Conservation (phyloP, 2,329 filamentous ascomycete genomes). For the Dothiorella sarmentorum region DNA sequence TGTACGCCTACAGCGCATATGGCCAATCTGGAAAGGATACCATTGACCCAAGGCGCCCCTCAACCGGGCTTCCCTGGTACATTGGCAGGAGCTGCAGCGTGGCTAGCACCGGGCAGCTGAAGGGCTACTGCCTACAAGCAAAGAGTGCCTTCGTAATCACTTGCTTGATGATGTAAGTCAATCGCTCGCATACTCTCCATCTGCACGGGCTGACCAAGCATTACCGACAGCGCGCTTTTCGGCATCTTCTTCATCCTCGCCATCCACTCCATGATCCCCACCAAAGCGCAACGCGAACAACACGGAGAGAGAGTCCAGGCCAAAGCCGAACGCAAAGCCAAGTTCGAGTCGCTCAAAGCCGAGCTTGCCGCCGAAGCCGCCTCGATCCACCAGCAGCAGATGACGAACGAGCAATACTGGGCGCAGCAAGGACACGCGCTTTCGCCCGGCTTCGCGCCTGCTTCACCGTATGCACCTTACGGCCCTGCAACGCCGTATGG, state of each 20-base stretch:
- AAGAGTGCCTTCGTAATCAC: conserved; percentile 64
- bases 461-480: conserved; percentile 4
- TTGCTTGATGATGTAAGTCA: conserved; percentile 63
- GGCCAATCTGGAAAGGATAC: conserved; percentile 72
- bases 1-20: conserved; percentile 65
- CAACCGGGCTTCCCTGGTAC: conserved; percentile 68
- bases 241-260: conserved; percentile 57
- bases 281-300: conserved; percentile 27
- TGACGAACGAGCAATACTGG: conserved; percentile 16
- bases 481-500: not conserved
- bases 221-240: conserved; percentile 54
- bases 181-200: conserved; percentile 12
- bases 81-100: conserved; percentile 66
- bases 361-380: conserved; percentile 26
- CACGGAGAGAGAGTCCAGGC: conserved; percentile 25
- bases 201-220: not conserved
- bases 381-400: conserved; percentile 1
- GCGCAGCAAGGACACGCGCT: conserved; percentile 6
- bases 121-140: conserved; percentile 62
- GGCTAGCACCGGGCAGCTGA: conserved; percentile 53
- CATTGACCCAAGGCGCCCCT: conserved; percentile 60
- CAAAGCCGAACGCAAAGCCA: conserved; percentile 25
- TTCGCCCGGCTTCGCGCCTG: not conserved
- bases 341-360: conserved; percentile 34
- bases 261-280: conserved; percentile 53